These are phyloP conservation scores for Agaricus subrufescens DNA, from an alignment of 768 basidiomycete genomes.

Conservation along the genomic window DNA sequence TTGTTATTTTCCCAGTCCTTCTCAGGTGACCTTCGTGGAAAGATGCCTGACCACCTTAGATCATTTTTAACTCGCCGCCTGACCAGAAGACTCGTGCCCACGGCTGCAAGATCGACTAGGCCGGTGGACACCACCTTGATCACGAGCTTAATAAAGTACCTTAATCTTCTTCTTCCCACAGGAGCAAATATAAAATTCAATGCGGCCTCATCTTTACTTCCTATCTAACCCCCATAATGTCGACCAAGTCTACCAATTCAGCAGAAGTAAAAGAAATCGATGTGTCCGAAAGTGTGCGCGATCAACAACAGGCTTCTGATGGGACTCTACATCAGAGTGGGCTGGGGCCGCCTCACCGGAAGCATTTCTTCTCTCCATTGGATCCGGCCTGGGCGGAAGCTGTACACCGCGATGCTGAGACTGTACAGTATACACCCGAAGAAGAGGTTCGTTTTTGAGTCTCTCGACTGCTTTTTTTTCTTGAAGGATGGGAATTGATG, in stretches of 20 bases:
- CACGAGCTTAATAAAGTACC: background rate
- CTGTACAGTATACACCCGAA: constrained; percentile 41
- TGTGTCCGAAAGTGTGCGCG: constrained; percentile 10
- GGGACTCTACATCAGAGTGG: constrained; percentile 39
- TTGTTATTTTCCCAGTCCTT: too few relatives aligned
- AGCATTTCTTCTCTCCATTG: constrained; percentile 44
- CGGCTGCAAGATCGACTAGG: too few relatives aligned
- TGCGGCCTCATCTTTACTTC: background rate
- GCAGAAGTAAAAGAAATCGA: background rate
- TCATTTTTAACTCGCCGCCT: too few relatives aligned
- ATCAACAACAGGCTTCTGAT: constrained; percentile 15
- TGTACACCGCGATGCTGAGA: constrained; percentile 44
- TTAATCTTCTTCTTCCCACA: background rate
- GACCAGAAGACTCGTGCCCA: too few relatives aligned
- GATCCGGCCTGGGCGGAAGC: constrained; percentile 43
- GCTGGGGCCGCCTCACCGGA: constrained; percentile 33
- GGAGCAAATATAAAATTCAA: background rate
- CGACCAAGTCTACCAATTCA: background rate
- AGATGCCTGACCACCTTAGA: too few relatives aligned
- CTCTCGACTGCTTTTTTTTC: background rate
- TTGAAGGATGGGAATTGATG: background rate
- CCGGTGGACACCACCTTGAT: too few relatives aligned
- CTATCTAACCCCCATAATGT: background rate
- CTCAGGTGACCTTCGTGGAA: too few relatives aligned
- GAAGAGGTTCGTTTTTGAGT: constrained; percentile 35